Base-by-base conservation (phyloP, 2,329 filamentous ascomycete species). In the Colletotrichum karsti region DNA sequence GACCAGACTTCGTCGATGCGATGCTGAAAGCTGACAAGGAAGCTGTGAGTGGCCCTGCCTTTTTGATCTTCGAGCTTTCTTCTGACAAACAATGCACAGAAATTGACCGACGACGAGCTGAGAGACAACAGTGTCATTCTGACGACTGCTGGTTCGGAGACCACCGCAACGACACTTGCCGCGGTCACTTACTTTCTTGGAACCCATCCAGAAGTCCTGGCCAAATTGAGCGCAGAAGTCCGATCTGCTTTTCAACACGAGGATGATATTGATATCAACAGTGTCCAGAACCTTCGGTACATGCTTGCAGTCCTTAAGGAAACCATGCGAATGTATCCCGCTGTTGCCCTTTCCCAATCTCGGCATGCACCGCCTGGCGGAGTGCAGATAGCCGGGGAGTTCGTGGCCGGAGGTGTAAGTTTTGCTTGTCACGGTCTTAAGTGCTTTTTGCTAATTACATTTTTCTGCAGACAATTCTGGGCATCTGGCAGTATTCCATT, bases 401-500 rank as follows among this genome's bases (percentile, higher is more conserved):
- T 69, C 18, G 71, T 83, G 1, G 76, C 79, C 0, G 73, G 74
- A 57, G 72, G 73, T 13, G 78, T 79, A 71, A 74, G 79, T 76
- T 15, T 41, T 30, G 2, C 22, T 7, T 7, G 22, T 46, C 24
- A 13, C 10, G 15, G 15, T 22, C 6, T 24, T 6, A 12, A 2
- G 10, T 5, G 13, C 5, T 3, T 3, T 22, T 33, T 6, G 12
- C 35, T 53, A 7, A 61, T 18, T 20, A 37, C n/a, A n/a, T n/a
- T n/a, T n/a, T n/a, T 5, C 20, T 10, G 22, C 18, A 56, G 82
- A 84, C 80, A 3, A 70, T 73, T 13, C 77, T 87, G 0, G 77
- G 79, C 0, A 76, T 85, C 1, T 78, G 81, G 51, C 83, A 86
- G 41, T 84, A 77, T 70, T 77, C 82, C 2, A 75, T 81, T 6